Evolutionary conservation across 768 basidiomycete genomes (phyloP).

Genomic region (Cystobasidium tubakii): DNA sequence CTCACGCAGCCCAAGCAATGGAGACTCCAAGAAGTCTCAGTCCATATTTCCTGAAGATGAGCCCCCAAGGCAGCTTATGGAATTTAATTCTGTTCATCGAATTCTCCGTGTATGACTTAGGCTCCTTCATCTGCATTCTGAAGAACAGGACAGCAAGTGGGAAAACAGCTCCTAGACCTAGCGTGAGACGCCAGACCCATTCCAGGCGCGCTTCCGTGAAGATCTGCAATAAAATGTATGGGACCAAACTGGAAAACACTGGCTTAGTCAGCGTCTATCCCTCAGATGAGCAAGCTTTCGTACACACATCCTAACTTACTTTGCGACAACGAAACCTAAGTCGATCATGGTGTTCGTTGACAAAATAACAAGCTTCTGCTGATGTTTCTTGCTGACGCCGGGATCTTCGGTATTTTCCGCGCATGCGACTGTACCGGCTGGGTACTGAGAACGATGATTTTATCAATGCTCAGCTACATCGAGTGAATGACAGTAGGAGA

Average conservation of each 20-base stretch:
- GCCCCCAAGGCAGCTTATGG: conserved; percentile 29
- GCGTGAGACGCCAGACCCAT: conserved; percentile 42
- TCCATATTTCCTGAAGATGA: conserved; percentile 61
- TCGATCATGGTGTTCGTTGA: conserved; percentile 65
- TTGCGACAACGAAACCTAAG: conserved; percentile 41
- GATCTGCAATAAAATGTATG: conserved; percentile 41
- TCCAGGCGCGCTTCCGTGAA: conserved; percentile 40
- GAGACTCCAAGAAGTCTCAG: conserved; percentile 66
- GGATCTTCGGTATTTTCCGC: conserved; percentile 84
- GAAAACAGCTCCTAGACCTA: conserved; percentile 40
- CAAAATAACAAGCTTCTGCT: conserved; percentile 77
- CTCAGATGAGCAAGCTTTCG: no score
- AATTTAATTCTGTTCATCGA: conserved; percentile 29
- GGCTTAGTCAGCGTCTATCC: not conserved
- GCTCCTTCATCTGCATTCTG: conserved; percentile 40
- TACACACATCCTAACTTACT: not conserved
- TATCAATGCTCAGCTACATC: not conserved
- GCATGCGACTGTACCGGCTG: conserved; percentile 58
- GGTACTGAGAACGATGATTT: conserved; percentile 61
- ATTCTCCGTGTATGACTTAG: conserved; percentile 23
- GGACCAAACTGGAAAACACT: conserved; percentile 31
- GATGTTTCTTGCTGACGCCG: conserved; percentile 68
- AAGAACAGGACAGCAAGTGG: conserved; percentile 37
- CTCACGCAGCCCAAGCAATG: conserved; percentile 59
- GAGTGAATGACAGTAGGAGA: conserved; percentile 44